Percentiles rank a stretch among this genome's conserved stretches.
Evolutionary conservation across 148 eudicot species (phyloP).

Genomic region (Vaccinium macrocarpon): DNA sequence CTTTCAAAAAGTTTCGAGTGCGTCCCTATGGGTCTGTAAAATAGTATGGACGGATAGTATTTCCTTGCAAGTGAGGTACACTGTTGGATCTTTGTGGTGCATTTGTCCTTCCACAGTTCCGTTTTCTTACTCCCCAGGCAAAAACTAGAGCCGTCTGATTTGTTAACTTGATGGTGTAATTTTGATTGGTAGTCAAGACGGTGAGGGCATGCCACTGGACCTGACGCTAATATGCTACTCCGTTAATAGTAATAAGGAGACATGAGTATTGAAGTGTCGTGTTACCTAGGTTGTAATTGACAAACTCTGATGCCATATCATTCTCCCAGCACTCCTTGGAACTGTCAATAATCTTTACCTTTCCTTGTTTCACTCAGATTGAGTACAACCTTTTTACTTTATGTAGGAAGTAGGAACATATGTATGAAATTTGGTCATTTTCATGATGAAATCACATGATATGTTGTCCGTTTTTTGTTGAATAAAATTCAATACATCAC

Average conservation of each 20-base stretch:
- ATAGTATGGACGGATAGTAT: neutral
- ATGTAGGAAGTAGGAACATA: neutral
- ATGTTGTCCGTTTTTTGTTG: neutral
- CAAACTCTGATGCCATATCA: neutral
- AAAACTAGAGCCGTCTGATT: neutral
- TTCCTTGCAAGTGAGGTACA: neutral
- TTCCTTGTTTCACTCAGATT: conserved; percentile 10
- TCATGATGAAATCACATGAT: neutral
- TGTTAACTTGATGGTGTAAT: neutral
- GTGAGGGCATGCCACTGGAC: neutral
- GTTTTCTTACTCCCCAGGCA: neutral
- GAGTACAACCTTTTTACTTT: neutral
- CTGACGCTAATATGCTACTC: neutral
- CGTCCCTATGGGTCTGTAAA: neutral
- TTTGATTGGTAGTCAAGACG: neutral
- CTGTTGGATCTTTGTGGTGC: neutral
- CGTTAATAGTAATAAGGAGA: neutral
- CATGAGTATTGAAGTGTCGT: neutral
- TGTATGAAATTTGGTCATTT: neutral
- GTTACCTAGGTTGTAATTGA: neutral
- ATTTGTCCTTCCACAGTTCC: neutral
- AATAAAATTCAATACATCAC: neutral
- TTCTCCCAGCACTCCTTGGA: neutral
- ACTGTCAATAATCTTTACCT: neutral
- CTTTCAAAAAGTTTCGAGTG: neutral